Conservation (phyloP, 2,329 filamentous ascomycete species). For the Magnaporthiopsis poae region DNA sequence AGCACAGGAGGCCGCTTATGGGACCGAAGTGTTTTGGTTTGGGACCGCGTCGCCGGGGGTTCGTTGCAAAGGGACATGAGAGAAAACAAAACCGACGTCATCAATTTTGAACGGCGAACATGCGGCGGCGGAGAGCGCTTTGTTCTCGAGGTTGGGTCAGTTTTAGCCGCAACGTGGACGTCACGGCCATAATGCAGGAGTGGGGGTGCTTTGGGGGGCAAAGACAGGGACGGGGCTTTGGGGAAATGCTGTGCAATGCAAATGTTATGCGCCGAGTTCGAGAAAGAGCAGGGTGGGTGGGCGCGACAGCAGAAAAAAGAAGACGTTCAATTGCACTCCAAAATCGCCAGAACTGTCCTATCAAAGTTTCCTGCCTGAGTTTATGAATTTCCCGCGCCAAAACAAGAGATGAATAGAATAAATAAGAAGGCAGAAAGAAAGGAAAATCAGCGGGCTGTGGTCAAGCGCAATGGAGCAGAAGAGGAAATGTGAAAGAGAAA, state of each 20-base stretch:
- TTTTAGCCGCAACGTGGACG: not conserved
- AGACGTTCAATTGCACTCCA: constrained; percentile 37
- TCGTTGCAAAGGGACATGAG: not conserved
- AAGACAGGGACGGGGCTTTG: not conserved
- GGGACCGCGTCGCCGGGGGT: not conserved
- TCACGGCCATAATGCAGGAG: not conserved
- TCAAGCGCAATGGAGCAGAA: not conserved
- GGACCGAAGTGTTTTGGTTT: not conserved
- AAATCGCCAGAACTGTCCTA: constrained; percentile 40
- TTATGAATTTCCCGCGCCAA: constrained; percentile 22
- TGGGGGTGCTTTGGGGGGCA: not conserved
- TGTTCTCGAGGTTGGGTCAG: not conserved
- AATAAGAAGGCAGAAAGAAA: constrained; percentile 1
- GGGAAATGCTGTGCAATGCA: not conserved
- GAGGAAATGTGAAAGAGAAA: constrained; percentile 5
- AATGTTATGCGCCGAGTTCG: not conserved
- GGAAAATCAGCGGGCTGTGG: constrained; percentile 3
- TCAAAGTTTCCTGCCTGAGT: constrained; percentile 26
- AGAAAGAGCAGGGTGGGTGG: not conserved
- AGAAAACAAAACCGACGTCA: not conserved
- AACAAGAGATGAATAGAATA: constrained; percentile 15
- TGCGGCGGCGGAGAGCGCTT: not conserved
- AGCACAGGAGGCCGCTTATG: not conserved
- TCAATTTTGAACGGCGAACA: not conserved
- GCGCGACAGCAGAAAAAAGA: constrained; percentile 4